Evolutionary conservation across 495 filamentous ascomycete genomes (phyloP).

Genomic region (Cudoniella acicularis): DNA sequence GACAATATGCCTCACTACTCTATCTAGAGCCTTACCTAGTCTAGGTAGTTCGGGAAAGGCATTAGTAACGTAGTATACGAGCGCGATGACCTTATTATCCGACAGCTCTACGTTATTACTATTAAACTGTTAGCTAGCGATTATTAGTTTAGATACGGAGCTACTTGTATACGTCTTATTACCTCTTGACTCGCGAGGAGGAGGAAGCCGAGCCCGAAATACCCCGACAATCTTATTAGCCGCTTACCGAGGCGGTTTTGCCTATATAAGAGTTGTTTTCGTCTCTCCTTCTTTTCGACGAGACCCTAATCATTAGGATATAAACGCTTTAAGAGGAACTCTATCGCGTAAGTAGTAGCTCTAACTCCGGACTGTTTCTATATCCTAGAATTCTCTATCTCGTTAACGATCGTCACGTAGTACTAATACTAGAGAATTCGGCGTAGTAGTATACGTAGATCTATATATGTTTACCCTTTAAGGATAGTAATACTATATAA

Average conservation of each 20-base stretch:
- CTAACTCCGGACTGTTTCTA: neutral
- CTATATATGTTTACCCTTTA: neutral
- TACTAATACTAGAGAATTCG: neutral
- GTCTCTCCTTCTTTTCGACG: neutral
- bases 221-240: neutral
- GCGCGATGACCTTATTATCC: neutral
- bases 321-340: neutral
- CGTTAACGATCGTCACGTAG: neutral
- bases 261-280: slow-evolving; percentile 1
- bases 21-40: slow-evolving; percentile 8
- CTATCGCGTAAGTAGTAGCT: neutral
- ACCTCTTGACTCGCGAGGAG: neutral
- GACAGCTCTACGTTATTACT: slow-evolving; percentile 1
- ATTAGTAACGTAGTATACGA: slow-evolving; percentile 8
- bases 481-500: neutral
- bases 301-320: slow-evolving; percentile 8
- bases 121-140: neutral
- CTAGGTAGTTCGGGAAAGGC: slow-evolving; percentile 7
- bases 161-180: neutral
- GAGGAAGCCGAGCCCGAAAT: slow-evolving; percentile 3
- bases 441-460: neutral
- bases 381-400: neutral
- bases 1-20: slow-evolving; percentile 1
- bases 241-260: slow-evolving; percentile 3
- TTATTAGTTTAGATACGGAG: neutral